Evolutionary conservation across 2,329 filamentous ascomycete species (phyloP), one percentile per base, ranked within the genome.

Genomic region (Aureobasidium sp.): DNA sequence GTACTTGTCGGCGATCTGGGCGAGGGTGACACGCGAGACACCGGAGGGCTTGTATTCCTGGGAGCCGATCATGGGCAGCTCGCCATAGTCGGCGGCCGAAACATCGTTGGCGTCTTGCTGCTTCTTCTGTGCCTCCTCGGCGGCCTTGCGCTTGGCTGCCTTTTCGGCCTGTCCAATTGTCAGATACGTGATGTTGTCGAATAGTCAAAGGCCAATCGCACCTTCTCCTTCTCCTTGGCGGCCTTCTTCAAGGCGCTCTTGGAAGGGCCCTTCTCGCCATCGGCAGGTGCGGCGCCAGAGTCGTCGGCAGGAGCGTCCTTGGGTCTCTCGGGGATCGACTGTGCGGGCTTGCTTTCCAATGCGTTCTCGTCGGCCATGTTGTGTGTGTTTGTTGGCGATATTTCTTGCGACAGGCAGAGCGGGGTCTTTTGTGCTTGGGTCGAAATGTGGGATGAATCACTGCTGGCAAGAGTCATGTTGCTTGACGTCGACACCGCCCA

Each of bases 181-280:
- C 22, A 62, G 39, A 51, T 27, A 52, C 42, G 29, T 64, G 39
- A 5, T n/a, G 49, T 14, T n/a, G 29, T 31, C n/a, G 12, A 12
- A 20, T 20, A 15, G n/a, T 44, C 31, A 5, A 47, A 12, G 3
- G 11, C 39, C 27, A 36, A 31, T n/a, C 56, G 82, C 14, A 88
- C 89, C 77, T 95, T 92, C 74, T 93, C 92, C 78, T 91, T 91
- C 31, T 92, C 90, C 78, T 95, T 95, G 69, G 89, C 88, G 49
- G 89, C 87, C 80, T 95, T 96, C 80, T 95, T 95, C 66, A 88
- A 78, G 17, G 86, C 90, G 76, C 87, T 92, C 79, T 95, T 92
- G 64, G 87, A 90, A 45, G 83, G 80, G 15, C 78, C 77, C 59
- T 77, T 79, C 61, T 76, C 77, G 39, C 71, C 70, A 29, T 62